Evolutionary conservation across 257 asterid species (phyloP), one percentile per base, ranked within the genome.

Genomic region (Solanum chmielewskii): DNA sequence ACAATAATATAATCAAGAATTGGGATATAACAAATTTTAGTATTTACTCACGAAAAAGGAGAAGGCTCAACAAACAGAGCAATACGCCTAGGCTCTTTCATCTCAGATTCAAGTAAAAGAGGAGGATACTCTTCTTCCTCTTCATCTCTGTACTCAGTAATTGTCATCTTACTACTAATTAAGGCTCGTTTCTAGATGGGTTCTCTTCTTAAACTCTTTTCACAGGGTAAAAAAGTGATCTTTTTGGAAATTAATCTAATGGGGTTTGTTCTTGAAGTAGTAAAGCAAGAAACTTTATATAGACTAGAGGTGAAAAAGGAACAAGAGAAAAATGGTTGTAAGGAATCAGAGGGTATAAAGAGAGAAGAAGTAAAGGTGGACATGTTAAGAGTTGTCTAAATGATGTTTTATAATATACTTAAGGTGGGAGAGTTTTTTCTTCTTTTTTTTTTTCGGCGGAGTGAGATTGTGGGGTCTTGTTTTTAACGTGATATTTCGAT

Each of bases 21-120:
- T 9, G 66, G 83, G 21, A 9, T 45, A 27, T 45, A 37, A 69
- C 33, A 5, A 42, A 73, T 9, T 68, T 68, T 2, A 74, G 9
- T 74, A 35, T 85, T 60, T 27, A 91, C 99, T 96, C 91, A 97
- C 99, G 98, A 92, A 87, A 97, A 97, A 77, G 99, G 99, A 85
- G 99, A 97, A 23, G 99, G 99, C 93, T 97, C 99, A 85, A 97
- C 98, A 88, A 96, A 97, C 56, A 97, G 96, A 89, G 95, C 99
- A 90, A 97, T 96, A 83, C 99, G 98, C 90, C 94, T 91, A 31
- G 99, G 98, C 86, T 39, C 86, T 93, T 66, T 88, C 85, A 89
- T 88, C 91, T 94, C 98, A 75, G 92, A 86, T 41, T 92, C 98
- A 89, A 96, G 87, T 89, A 89, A 70, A 37, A 92, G 93, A 74